Percentiles rank a stretch among this genome's conserved stretches.
phyloP scores from a whole-genome alignment of 1,284 basidiomycete genomes.

The Inonotus hispidus region DNA sequence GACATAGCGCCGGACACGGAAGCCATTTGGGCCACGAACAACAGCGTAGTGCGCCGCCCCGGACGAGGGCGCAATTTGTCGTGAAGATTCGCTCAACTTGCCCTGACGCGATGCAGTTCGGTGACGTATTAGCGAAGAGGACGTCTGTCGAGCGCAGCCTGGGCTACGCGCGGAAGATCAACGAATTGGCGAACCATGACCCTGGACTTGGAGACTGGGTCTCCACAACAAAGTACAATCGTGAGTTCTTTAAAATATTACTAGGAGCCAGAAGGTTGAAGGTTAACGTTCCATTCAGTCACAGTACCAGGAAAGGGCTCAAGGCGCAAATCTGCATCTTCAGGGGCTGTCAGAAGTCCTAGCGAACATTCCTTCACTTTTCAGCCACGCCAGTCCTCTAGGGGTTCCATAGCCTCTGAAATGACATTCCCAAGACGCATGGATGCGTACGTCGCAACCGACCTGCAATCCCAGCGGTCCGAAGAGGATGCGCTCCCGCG shows the following conservation, averaged over 20 bases:
- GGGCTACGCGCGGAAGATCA: slow-evolving; percentile 79
- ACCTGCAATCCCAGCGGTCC: slow-evolving; percentile 47
- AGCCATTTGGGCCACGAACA: not conserved
- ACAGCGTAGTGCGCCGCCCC: slow-evolving; percentile 15
- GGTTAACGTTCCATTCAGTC: slow-evolving; percentile 2
- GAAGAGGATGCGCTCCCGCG: slow-evolving; percentile 43
- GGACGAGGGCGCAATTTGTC: slow-evolving; percentile 23
- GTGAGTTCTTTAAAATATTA: slow-evolving; percentile 35
- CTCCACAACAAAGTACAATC: slow-evolving; percentile 44
- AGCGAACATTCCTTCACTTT: slow-evolving; percentile 27
- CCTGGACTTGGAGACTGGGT: slow-evolving; percentile 81
- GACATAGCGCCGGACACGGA: not conserved
- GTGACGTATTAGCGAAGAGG: slow-evolving; percentile 56
- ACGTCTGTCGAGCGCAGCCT: slow-evolving; percentile 67
- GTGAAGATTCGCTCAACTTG: slow-evolving; percentile 44
- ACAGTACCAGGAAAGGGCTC: slow-evolving; percentile 4
- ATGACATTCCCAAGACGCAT: slow-evolving; percentile 71
- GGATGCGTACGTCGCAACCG: slow-evolving; percentile 72
- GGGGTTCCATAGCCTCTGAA: slow-evolving; percentile 66
- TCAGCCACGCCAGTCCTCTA: slow-evolving; percentile 59
- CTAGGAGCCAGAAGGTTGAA: not conserved
- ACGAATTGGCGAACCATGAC: slow-evolving; percentile 73
- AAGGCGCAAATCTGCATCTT: slow-evolving; percentile 10
- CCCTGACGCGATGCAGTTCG: slow-evolving; percentile 72
- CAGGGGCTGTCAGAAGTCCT: slow-evolving; percentile 15